Evolutionary conservation across 768 basidiomycete genomes (phyloP), one percentile per base, ranked within the genome.

Genomic region (Rhodosporidiobolus sp.): DNA sequence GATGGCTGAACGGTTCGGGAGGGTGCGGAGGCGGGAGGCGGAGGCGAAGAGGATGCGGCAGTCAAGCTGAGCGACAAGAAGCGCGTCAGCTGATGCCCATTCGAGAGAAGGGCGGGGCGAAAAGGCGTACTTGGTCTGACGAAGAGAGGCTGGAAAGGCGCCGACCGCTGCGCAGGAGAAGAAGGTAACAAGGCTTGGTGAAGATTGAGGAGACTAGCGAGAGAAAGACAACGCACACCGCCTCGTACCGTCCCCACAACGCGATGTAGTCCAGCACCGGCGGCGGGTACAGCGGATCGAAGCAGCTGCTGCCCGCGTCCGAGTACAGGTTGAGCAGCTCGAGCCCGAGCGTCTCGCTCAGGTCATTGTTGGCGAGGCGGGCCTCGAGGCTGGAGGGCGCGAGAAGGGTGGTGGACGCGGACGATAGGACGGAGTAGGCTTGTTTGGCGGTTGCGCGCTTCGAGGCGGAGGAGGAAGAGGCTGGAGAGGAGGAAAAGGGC

Each of bases 271-370:
- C 48, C 48, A 26, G 48, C 17, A 49, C 48, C 19, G 52, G 52
- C n/a, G 52, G 52, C 12, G 52, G 52, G 52, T n/a, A 53, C 6
- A 53, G 16, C 22, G 52, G 52, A 26, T 53, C 52, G n/a, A 26
- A 28, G n/a, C 26, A 26, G n/a, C 24, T 53, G 8, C n/a, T 53
- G 7, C 52, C 26, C 12, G 52, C 52, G 52, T 53, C 52, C 5
- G 5, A 4, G 52, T 53, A 53, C 24, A 53, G 7, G 24, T n/a
- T 24, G 52, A 53, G 52, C 5, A 53, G n/a, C 52, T 53, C 52
- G n/a, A 53, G n/a, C 24, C 52, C 52, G n/a, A 53, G 52, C 52
- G 52, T 53, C 52, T 53, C 52, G 52, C 52, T 53, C 52, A 53
- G 20, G 24, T 53, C 52, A 26, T 53, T 53, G 52, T 53, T 26